These are phyloP conservation scores for Xylaria telfairii DNA, from an alignment of 495 filamentous ascomycete species.

Conservation along the genomic window DNA sequence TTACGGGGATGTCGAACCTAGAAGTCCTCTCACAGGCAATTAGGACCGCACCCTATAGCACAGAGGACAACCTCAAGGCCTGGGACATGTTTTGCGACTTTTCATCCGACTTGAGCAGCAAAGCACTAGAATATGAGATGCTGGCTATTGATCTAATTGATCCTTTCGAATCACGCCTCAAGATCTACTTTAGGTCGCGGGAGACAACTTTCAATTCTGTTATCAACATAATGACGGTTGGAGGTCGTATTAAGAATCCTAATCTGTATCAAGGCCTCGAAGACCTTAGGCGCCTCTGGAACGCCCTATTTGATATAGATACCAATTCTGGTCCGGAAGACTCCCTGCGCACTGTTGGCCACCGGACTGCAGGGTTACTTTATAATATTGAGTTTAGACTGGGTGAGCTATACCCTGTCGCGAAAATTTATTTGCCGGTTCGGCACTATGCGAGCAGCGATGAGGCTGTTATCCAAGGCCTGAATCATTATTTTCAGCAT, in stretches of 20 bases:
- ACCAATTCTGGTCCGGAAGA: neutral
- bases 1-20: slow-evolving; percentile 28
- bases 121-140: slow-evolving; percentile 34
- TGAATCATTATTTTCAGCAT: slow-evolving; percentile 12
- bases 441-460: slow-evolving; percentile 36
- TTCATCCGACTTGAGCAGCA: slow-evolving; percentile 9
- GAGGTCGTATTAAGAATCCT: slow-evolving; percentile 24
- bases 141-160: slow-evolving; percentile 44
- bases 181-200: slow-evolving; percentile 43
- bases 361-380: slow-evolving; percentile 46
- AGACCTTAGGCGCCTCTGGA: slow-evolving; percentile 28
- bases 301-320: slow-evolving; percentile 21
- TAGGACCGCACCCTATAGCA: slow-evolving; percentile 19
- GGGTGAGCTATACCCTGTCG: slow-evolving; percentile 28
- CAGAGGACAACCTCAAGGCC: slow-evolving; percentile 22
- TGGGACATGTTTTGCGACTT: slow-evolving; percentile 26
- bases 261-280: slow-evolving; percentile 27
- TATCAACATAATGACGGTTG: slow-evolving; percentile 39
- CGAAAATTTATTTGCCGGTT: slow-evolving; percentile 45
- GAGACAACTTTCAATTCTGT: slow-evolving; percentile 40
- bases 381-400: slow-evolving; percentile 44
- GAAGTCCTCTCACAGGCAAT: slow-evolving; percentile 34
- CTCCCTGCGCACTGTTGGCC: slow-evolving; percentile 28
- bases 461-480: neutral
- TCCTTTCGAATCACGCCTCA: slow-evolving; percentile 39